Percentiles rank a stretch among this genome's conserved stretches.
phyloP scores from a whole-genome alignment of 2,329 filamentous ascomycete species.

The Ceratocystis papillata region DNA sequence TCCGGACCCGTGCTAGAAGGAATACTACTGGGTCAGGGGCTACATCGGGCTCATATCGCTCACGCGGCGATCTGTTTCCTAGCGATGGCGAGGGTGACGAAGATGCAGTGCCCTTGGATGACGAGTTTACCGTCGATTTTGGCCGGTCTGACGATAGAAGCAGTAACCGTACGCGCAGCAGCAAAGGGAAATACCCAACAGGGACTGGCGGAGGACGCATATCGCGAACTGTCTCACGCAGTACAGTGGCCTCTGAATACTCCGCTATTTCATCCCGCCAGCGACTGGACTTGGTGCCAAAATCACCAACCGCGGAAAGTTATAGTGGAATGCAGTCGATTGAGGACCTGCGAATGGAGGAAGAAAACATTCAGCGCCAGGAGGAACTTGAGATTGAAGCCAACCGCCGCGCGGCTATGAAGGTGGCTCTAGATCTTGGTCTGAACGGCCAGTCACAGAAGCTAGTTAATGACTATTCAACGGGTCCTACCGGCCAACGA shows the following conservation, averaged over 20 bases:
- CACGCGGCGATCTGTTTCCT: conserved; percentile 78
- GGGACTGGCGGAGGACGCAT: conserved; percentile 29
- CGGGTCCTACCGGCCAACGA: not conserved
- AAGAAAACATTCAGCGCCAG: conserved; percentile 40
- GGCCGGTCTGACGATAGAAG: conserved; percentile 66
- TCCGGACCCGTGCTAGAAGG: conserved; percentile 49
- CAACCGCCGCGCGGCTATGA: conserved; percentile 42
- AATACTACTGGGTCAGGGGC: conserved; percentile 68
- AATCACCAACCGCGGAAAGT: conserved; percentile 16
- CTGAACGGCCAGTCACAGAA: conserved; percentile 29
- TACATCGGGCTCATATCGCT: conserved; percentile 77
- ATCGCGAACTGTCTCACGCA: conserved; percentile 47
- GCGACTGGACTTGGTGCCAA: not conserved
- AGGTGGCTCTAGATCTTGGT: conserved; percentile 42
- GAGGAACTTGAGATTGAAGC: conserved; percentile 45
- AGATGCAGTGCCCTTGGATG: conserved; percentile 83
- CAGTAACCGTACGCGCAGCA: conserved; percentile 53
- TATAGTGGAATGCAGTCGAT: conserved; percentile 35
- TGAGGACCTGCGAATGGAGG: conserved; percentile 44
- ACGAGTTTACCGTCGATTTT: conserved; percentile 79
- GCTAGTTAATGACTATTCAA: not conserved
- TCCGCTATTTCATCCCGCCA: conserved; percentile 30
- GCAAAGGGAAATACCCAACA: conserved; percentile 47
- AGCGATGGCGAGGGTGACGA: conserved; percentile 79
- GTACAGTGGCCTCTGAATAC: conserved; percentile 42